Percentiles rank a stretch among this genome's conserved stretches.
Evolutionary conservation across 2,329 filamentous ascomycete species (phyloP).

Genomic region (Xylaria sp.): DNA sequence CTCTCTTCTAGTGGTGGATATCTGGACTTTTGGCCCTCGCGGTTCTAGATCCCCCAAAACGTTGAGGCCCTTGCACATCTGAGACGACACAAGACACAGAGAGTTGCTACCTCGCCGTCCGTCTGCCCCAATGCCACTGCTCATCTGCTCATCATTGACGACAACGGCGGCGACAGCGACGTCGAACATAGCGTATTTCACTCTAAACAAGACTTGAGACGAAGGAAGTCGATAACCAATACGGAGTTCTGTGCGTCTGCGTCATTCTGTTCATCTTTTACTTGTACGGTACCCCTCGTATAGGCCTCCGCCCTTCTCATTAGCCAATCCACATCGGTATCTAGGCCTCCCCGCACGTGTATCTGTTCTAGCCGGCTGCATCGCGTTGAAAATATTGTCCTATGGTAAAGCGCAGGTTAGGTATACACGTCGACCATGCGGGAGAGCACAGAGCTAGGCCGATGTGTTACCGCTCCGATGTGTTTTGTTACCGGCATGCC

Average conservation of each 20-base stretch:
- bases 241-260: constrained; percentile 14
- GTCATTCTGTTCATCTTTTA: constrained; percentile 12
- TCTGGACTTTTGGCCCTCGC: not conserved
- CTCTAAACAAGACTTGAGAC: constrained; percentile 10
- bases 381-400: constrained; percentile 13
- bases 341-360: constrained; percentile 20
- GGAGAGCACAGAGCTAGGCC: constrained; percentile 19
- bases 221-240: constrained; percentile 22
- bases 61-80: constrained; percentile 19
- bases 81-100: constrained; percentile 28
- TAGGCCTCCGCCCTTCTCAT: not conserved
- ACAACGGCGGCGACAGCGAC: constrained; percentile 4
- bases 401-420: constrained; percentile 1
- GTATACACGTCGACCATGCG: constrained; percentile 21
- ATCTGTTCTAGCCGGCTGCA: constrained; percentile 25
- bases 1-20: constrained; percentile 11
- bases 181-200: not conserved
- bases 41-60: constrained; percentile 24
- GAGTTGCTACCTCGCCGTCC: constrained; percentile 12
- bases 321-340: constrained; percentile 21
- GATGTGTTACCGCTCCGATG: constrained; percentile 19
- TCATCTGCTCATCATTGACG: constrained; percentile 18
- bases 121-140: not conserved
- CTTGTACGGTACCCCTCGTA: not conserved
- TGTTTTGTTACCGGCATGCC: constrained; percentile 23